Evolutionary conservation across 352 stramenopile genomes (phyloP), one percentile per base, ranked within the genome.

Genomic region (Globisporangium solare): DNA sequence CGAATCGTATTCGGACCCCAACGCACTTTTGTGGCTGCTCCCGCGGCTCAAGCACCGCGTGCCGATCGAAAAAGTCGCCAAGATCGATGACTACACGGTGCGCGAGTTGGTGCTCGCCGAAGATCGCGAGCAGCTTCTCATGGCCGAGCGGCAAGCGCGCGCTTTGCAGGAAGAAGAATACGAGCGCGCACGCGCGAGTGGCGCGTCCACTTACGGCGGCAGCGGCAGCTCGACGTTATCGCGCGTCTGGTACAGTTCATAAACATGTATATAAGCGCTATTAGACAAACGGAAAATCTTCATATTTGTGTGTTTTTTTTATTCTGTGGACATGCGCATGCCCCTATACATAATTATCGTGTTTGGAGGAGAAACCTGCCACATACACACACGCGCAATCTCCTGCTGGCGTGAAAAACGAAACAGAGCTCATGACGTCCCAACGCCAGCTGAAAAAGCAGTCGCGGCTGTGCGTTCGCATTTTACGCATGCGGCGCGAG

Each of bases 11-110:
- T 67, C 69, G n/a, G 83, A 94, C 40, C 83, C 83, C 32, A 91
- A 91, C 43, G 77, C 79, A 18, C 50, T 94, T 54, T 60, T 94
- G 35, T 94, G 83, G 83, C 39, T 94, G 45, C 59, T 94, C 5
- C 83, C 83, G 22, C 76, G 81, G 48, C 72, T 94, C 46, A 94
- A 94, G 63, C 83, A 92, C 62, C 83, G 82, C 54, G 79, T 94
- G 13, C 81, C 83, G 18, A 74, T 94, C 12, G 81, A 91, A 61
- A 86, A 89, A 56, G 80, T 89, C 4, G 68, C 60, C 6, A 71
- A 73, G 24, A 94, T 94, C 49, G 83, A 94, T 45, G 81, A 90
- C 55, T 91, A 89, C 70, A 94, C 83, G 14, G 79, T 89, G 42
- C 79, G 76, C 10, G 79, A 91, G 62, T 63, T 94, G 10, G 77